Evolutionary conservation across 345 rosid species (phyloP).

Genomic region (Xanthoceras sorbifolium): DNA sequence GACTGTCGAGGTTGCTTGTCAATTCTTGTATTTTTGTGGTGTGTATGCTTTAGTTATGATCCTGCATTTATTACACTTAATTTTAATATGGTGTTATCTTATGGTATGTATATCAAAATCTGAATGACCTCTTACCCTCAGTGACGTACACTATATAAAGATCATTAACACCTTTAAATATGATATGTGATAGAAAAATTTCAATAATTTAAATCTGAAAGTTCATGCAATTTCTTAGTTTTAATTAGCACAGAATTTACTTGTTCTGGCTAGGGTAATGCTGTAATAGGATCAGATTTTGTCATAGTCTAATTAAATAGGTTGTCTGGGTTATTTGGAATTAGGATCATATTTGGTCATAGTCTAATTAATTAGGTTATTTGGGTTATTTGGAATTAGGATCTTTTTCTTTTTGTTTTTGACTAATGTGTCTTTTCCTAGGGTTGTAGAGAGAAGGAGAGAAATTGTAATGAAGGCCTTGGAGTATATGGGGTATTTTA

Average conservation of each 20-base stretch:
- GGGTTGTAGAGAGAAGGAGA: no score
- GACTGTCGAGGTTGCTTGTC: conserved; percentile 71
- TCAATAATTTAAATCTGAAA: neutral
- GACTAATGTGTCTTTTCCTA: no score
- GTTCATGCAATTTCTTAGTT: neutral
- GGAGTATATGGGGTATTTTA: no score
- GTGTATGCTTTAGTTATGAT: neutral
- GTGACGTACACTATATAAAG: neutral
- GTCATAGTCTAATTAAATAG: no score
- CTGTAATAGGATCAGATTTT: no score
- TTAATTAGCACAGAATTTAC: neutral
- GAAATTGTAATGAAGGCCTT: no score
- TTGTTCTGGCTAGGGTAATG: neutral
- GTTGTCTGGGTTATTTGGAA: no score
- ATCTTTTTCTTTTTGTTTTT: no score
- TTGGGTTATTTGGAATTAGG: no score
- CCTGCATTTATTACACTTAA: neutral
- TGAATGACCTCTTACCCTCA: neutral
- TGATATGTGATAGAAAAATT: neutral
- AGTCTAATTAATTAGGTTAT: no score
- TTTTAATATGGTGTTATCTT: neutral
- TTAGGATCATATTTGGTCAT: no score
- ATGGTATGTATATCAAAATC: neutral
- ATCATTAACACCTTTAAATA: neutral
- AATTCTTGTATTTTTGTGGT: conserved; percentile 6